A percentile compares a stretch with the other conserved stretches of the same genome.
Evolutionary conservation across 164 flowering plant genomes (phyloP).

Genomic region (Annona cherimola): DNA sequence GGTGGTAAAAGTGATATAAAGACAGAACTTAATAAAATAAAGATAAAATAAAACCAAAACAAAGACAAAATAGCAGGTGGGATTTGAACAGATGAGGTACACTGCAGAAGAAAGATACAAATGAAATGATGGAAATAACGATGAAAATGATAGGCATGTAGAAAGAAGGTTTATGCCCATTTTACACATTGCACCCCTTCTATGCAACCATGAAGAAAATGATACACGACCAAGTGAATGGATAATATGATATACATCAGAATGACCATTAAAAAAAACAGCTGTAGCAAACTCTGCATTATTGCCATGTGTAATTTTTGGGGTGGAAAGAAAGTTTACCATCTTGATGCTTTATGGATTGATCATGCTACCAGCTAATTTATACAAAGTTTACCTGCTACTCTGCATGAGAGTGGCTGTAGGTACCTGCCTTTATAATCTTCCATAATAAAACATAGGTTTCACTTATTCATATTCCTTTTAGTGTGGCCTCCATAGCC

Average conservation of each 20-base stretch:
- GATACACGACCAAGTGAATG: neutral
- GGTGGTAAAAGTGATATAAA: too few relatives aligned
- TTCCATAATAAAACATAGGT: neutral
- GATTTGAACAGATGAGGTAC: too few relatives aligned
- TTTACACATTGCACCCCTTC: too few relatives aligned
- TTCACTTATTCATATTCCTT: too few relatives aligned
- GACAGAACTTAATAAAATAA: too few relatives aligned
- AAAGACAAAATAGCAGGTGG: too few relatives aligned
- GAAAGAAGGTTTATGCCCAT: too few relatives aligned
- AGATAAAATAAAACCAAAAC: too few relatives aligned
- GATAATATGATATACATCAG: neutral
- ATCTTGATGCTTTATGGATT: neutral
- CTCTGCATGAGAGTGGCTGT: neutral
- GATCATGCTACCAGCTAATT: neutral
- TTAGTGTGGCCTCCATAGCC: too few relatives aligned
- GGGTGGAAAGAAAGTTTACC: neutral
- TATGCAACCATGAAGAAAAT: neutral
- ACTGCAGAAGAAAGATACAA: too few relatives aligned
- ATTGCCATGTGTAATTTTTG: neutral
- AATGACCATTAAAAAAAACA: neutral
- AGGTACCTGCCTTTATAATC: neutral
- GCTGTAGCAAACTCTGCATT: neutral
- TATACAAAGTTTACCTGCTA: neutral
- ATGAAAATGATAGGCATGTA: too few relatives aligned
- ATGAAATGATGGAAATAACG: too few relatives aligned